Conservation (phyloP, 2,329 filamentous ascomycete genomes). For the Akanthomyces lecanii region DNA sequence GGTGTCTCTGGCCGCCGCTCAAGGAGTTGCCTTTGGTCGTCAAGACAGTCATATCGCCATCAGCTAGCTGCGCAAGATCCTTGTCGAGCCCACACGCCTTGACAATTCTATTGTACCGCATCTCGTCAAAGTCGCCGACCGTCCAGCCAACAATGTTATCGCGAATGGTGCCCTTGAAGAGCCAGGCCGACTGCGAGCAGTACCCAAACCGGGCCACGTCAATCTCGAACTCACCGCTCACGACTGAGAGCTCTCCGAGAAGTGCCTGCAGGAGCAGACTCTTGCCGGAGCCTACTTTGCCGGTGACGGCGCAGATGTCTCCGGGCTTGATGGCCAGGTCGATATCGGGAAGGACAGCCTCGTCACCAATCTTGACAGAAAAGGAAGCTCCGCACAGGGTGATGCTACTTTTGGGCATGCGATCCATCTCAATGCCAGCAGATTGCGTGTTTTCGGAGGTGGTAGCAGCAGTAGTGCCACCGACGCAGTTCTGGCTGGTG, state of each 20-base stretch:
- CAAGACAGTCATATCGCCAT: slow-evolving; percentile 16
- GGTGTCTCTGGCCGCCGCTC: slow-evolving; percentile 22
- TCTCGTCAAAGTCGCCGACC: slow-evolving; percentile 10
- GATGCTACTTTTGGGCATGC: neutral
- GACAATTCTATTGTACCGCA: slow-evolving; percentile 18
- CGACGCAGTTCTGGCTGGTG: neutral
- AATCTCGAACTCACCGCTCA: neutral
- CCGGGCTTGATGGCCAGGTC: slow-evolving; percentile 9
- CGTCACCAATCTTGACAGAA: neutral
- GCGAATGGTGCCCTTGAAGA: slow-evolving; percentile 18
- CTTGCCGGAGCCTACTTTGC: slow-evolving; percentile 23
- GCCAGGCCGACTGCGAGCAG: slow-evolving; percentile 22
- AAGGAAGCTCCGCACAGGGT: neutral
- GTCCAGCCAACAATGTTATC: slow-evolving; percentile 19
- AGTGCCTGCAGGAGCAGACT: slow-evolving; percentile 17
- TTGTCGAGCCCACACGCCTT: slow-evolving; percentile 18
- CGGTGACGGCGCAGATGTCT: slow-evolving; percentile 19
- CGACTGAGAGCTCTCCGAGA: slow-evolving; percentile 18
- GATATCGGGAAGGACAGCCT: slow-evolving; percentile 14
- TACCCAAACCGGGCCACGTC: slow-evolving; percentile 16
- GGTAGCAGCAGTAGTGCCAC: no score
- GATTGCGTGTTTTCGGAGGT: neutral
- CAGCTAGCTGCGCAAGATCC: slow-evolving; percentile 19
- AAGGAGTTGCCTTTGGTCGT: slow-evolving; percentile 19
- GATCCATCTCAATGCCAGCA: neutral